phyloP scores from a whole-genome alignment of 1,284 basidiomycete genomes.

The Waitea zeae region DNA sequence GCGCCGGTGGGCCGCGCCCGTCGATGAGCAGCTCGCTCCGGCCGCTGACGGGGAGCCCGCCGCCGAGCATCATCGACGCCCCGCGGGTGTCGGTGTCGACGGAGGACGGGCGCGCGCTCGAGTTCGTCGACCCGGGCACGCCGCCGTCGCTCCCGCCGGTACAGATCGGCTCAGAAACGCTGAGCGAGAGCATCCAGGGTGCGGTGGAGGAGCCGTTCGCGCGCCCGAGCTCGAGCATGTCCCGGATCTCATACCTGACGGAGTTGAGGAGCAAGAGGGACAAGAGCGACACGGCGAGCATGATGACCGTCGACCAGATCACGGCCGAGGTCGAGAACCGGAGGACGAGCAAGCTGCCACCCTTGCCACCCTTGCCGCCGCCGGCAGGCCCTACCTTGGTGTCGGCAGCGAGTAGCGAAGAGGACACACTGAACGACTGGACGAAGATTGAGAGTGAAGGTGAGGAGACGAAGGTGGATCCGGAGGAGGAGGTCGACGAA shows the following conservation, averaged over 20 bases:
- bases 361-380: slow-evolving; percentile 32
- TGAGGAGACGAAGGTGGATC: slow-evolving; percentile 14
- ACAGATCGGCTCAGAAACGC: slow-evolving; percentile 57
- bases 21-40: slow-evolving; percentile 25
- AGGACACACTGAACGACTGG: slow-evolving; percentile 17
- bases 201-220: slow-evolving; percentile 21
- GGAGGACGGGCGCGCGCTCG: slow-evolving; percentile 41
- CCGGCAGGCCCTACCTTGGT: slow-evolving; percentile 54
- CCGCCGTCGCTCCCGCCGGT: slow-evolving; percentile 69
- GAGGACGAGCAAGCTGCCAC: slow-evolving; percentile 32
- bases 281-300: slow-evolving; percentile 73
- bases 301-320: slow-evolving; percentile 95
- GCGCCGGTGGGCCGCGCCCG: slow-evolving; percentile 27
- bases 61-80: slow-evolving; percentile 15
- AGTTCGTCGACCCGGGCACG: slow-evolving; percentile 29
- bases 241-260: slow-evolving; percentile 63
- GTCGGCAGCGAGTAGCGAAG: slow-evolving; percentile 22
- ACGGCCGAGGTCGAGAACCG: slow-evolving; percentile 92
- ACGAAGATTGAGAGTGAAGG: slow-evolving; percentile 16
- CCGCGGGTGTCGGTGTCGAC: slow-evolving; percentile 63
- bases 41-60: slow-evolving; percentile 10
- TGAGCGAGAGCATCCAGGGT: slow-evolving; percentile 61
- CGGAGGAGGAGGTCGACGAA: slow-evolving; percentile 23
- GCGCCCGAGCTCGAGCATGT: slow-evolving; percentile 26
- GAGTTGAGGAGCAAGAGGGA: slow-evolving; percentile 69